phyloP scores from a whole-genome alignment of 108 stramenopile genomes.

The Fragilaria radians region DNA sequence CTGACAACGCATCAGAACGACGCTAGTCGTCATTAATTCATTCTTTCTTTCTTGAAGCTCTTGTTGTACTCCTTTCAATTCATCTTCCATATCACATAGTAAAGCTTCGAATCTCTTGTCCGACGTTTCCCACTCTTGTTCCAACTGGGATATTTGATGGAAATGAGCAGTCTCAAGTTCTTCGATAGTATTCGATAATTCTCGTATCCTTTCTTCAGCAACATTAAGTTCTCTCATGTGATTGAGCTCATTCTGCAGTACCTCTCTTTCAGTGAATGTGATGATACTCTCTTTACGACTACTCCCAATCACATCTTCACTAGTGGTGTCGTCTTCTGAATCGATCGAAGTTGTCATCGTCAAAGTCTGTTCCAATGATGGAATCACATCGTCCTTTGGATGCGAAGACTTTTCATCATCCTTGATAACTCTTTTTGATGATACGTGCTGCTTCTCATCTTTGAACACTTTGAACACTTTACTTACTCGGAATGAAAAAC shows the following conservation, averaged over 20 bases:
- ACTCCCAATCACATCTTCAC: no score
- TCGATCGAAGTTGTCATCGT: no score
- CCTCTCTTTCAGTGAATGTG: slow-evolving; percentile 15
- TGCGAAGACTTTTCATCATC: no score
- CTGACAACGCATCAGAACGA: slow-evolving; percentile 9
- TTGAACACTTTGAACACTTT: no score
- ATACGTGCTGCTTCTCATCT: no score
- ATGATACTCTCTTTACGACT: neutral
- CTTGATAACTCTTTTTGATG: no score
- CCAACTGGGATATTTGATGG: slow-evolving; percentile 4
- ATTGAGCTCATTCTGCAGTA: slow-evolving; percentile 14
- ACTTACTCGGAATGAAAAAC: no score
- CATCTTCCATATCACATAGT: slow-evolving; percentile 7
- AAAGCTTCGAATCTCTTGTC: neutral
- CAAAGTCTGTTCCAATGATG: no score
- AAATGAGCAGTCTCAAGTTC: slow-evolving; percentile 1
- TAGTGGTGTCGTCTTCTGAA: no score
- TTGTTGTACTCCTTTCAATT: neutral
- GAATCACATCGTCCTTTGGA: no score
- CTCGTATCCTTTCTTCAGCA: slow-evolving; percentile 2
- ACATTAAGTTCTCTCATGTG: slow-evolving; percentile 8
- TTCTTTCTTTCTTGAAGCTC: slow-evolving; percentile 7
- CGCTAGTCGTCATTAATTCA: slow-evolving; percentile 7
- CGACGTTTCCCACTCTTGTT: slow-evolving; percentile 1
- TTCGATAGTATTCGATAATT: neutral